Evolutionary conservation across 2,329 filamentous ascomycete species (phyloP), one percentile per base, ranked within the genome.

Genomic region (Neopestalotiopsis sp.): DNA sequence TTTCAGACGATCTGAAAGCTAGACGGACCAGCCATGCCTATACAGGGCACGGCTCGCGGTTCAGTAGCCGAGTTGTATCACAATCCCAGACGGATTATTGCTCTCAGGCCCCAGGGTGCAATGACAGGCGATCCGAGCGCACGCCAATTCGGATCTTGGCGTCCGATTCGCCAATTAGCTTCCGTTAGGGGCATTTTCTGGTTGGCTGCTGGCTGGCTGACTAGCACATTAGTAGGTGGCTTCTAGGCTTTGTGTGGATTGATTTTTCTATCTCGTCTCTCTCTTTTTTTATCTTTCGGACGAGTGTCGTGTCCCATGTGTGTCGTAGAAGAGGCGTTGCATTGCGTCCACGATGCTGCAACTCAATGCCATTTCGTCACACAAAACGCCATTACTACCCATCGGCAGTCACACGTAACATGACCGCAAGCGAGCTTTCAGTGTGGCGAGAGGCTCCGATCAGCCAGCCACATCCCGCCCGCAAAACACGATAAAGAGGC

Each of bases 71-170:
- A 52, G 45, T 52, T 20, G 45, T 52, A n/a, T 52, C 20, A 52
- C 45, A 52, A 52, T 52, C 20, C 17, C 34, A 10, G 34, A 10
- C 34, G 34, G 5, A 10, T 38, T 38, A 38, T 38, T 38, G 34
- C 34, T 38, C 45, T 52, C 45, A 52, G 45, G 45, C 45, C 45
- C 45, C n/a, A n/a, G 17, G 45, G 45, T 52, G 45, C 45, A 20
- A 52, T 52, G 45, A 52, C 45, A 52, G 45, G 45, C 45, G 45
- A 52, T 52, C 45, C 45, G 45, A 52, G 45, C 45, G 45, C 45
- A 52, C 45, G 45, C 45, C 45, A 52, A 52, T 52, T 52, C 45
- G 45, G 45, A 52, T 52, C 45, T 52, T 52, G 45, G 45, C 45
- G 45, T 52, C 45, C 45, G 45, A 20, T 52, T 52, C 45, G 45